Base-by-base conservation (phyloP, 306 rosid genomes). In the Vachellia collinsii region DNA sequence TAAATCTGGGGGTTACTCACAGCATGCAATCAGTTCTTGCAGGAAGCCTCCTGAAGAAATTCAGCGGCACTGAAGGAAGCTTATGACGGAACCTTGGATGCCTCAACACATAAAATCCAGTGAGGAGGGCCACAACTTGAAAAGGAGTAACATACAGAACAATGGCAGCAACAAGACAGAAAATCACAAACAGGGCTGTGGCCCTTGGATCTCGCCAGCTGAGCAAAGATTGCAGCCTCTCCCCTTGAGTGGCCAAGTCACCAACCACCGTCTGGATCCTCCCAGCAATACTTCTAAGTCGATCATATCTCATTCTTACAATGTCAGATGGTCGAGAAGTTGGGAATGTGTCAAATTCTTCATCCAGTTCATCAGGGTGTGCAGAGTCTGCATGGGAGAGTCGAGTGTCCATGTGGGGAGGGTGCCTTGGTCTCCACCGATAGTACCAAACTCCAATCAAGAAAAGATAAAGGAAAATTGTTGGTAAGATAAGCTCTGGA, bases 191-290 rank as follows among this genome's bases (percentile, higher is more conserved):
- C 65, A 94, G 84, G 3, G 97, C 93, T 1, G 99, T 94, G 3
- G 99, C 99, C 81, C 99, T 89, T 0, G 97, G 99, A 81, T 94
- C 99, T 64, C 99, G 86, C 99, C 99, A 94, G 93, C 97, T 94
- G 79, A 94, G 91, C 88, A 94, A 80, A 56, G 99, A 94, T 54
- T 94, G 99, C 81, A 94, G 87, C 86, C 99, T 89, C 86, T 94
- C 99, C 34, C 99, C 99, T 86, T 94, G 99, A 62, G 99, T 94
- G 16, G 99, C 97, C 88, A 94, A 78, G 83, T 94, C 99, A 0
- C 99, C 99, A 6, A 93, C 97, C 78, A 94, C 97, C 0, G 99
- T 94, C 86, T 94, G 99, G 77, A 94, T 94, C 84, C 90, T 90
- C 82, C 99, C 99, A 0, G 99, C 97, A 72, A 94, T 93, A 76